These are phyloP conservation scores for Starmerella floris DNA, from an alignment of 805 yeast species.

Conservation along the genomic window DNA sequence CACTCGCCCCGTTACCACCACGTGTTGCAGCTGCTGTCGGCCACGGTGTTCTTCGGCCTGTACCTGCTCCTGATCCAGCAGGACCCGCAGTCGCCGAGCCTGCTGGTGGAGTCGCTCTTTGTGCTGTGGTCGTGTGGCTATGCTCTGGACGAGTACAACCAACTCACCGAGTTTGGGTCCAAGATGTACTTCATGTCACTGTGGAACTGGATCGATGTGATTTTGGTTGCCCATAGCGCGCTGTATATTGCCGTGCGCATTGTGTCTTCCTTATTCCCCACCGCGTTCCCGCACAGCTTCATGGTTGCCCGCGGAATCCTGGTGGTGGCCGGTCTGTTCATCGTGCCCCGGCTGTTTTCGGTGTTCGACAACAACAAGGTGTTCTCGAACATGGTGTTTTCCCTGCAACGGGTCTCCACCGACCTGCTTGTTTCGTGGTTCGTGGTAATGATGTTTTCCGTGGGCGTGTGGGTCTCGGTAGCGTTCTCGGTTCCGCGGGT, in stretches of 20 bases:
- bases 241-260: not conserved
- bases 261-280: not conserved
- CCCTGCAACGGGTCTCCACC: slow-evolving; percentile 1
- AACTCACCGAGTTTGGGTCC: slow-evolving; percentile 1
- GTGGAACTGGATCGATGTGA: slow-evolving; percentile 4
- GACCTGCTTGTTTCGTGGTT: slow-evolving; percentile 4
- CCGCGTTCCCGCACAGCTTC: not conserved
- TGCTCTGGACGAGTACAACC: slow-evolving; percentile 4
- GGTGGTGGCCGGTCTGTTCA: slow-evolving; percentile 3
- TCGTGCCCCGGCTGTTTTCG: slow-evolving; percentile 6
- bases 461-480: slow-evolving; percentile 7
- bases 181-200: slow-evolving; percentile 2
- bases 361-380: slow-evolving; percentile 3
- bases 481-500: slow-evolving; percentile 5
- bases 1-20: not conserved
- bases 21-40: slow-evolving; percentile 1
- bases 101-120: not conserved
- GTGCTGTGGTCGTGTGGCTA: slow-evolving; percentile 4
- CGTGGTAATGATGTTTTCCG: slow-evolving; percentile 5
- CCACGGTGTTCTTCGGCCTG: not conserved
- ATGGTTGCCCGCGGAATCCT: slow-evolving; percentile 4
- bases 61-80: slow-evolving; percentile 5
- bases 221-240: not conserved
- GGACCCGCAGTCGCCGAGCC: not conserved
- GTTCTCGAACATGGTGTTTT: slow-evolving; percentile 5